These are phyloP conservation scores for Jamesozyma piceae DNA, from an alignment of 805 yeast species.

Conservation along the genomic window DNA sequence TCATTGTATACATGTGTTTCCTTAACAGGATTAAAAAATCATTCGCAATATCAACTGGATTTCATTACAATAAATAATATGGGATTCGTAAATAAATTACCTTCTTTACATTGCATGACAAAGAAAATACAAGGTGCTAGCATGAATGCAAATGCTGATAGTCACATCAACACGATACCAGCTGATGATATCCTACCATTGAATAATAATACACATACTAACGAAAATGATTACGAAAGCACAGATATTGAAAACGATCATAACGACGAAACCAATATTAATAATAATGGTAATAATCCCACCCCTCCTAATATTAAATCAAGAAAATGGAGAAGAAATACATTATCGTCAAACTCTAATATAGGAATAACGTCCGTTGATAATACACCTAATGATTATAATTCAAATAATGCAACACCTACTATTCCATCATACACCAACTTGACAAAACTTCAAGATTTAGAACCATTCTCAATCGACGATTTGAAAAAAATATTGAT, in stretches of 20 bases:
- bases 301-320: conserved; percentile 5
- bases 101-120: conserved; percentile 26
- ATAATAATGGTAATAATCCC: not conserved
- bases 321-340: conserved; percentile 22
- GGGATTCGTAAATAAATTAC: conserved; percentile 29
- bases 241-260: not conserved
- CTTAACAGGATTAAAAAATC: conserved; percentile 19
- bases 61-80: conserved; percentile 27
- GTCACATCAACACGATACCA: not conserved
- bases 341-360: conserved; percentile 3
- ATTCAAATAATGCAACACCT: conserved; percentile 1
- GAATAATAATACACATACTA: not conserved
- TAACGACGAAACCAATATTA: not conserved
- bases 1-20: conserved; percentile 28
- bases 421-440: conserved; percentile 20
- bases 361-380: not conserved
- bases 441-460: conserved; percentile 22
- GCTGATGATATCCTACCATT: not conserved
- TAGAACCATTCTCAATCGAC: conserved; percentile 25
- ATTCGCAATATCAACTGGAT: conserved; percentile 26
- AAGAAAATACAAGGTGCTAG: conserved; percentile 1
- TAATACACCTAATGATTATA: not conserved
- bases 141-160: not conserved
- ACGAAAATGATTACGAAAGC: conserved; percentile 2
- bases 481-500: conserved; percentile 27